phyloP scores from a whole-genome alignment of 1,284 basidiomycete species.

The Thecaphora thlaspeos region DNA sequence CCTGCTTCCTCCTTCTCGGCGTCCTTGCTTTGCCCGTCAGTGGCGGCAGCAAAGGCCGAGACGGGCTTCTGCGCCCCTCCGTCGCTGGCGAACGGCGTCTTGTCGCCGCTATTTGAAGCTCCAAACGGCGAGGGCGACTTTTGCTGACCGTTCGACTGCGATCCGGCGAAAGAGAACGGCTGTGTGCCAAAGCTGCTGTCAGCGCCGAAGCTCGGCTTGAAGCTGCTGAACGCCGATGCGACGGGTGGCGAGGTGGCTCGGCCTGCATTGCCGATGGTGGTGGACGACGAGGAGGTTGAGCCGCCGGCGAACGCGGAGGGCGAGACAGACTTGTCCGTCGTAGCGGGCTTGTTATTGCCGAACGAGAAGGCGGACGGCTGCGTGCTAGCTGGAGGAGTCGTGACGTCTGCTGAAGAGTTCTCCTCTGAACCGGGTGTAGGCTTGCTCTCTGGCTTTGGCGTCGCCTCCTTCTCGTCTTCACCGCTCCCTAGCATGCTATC shows the following conservation, averaged over 20 bases:
- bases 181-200: slow-evolving; percentile 16
- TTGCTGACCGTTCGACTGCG: background rate
- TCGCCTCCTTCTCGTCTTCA: slow-evolving; percentile 3
- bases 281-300: slow-evolving; percentile 1
- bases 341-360: slow-evolving; percentile 6
- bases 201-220: slow-evolving; percentile 18
- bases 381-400: too few species aligned
- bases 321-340: slow-evolving; percentile 7
- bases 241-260: slow-evolving; percentile 15
- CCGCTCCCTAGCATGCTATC: slow-evolving; percentile 15
- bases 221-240: slow-evolving; percentile 22
- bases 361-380: background rate
- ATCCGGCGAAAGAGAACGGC: slow-evolving; percentile 20
- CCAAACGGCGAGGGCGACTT: too few species aligned
- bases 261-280: slow-evolving; percentile 1
- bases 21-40: background rate
- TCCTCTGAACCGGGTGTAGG: slow-evolving; percentile 7
- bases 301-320: slow-evolving; percentile 16
- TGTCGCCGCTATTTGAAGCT: too few species aligned
- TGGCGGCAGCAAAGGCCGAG: too few species aligned
- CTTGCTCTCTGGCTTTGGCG: too few species aligned
- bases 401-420: slow-evolving; percentile 13
- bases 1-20: background rate
- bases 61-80: too few species aligned
- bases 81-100: too few species aligned